Evolutionary conservation across 108 stramenopile genomes (phyloP).

Genomic region (Cyclotella atomus): DNA sequence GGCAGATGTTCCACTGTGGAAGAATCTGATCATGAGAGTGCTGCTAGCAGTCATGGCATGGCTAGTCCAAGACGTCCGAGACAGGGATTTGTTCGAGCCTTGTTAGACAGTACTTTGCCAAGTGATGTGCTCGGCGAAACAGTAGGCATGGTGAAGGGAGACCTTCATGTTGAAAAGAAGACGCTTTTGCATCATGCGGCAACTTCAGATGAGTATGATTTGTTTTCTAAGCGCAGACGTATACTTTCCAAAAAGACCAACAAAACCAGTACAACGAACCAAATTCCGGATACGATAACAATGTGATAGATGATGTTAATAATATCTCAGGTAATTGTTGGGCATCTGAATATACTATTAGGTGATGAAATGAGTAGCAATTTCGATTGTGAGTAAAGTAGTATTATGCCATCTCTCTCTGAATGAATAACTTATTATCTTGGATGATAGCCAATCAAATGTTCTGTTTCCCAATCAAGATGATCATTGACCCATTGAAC

Average conservation of each 20-base stretch:
- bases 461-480: conserved; percentile 61
- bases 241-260: conserved; percentile 7
- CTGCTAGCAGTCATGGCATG: conserved; percentile 17
- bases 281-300: conserved; percentile 20
- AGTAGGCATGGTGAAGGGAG: conserved; percentile 85
- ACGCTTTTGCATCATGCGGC: conserved; percentile 86
- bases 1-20: conserved; percentile 40
- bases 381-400: no score
- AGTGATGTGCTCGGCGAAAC: conserved; percentile 83
- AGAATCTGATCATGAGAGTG: conserved; percentile 32
- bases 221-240: conserved; percentile 61
- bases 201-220: conserved; percentile 86
- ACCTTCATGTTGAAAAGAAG: conserved; percentile 83
- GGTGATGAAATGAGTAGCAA: no score
- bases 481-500: conserved; percentile 54
- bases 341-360: background rate
- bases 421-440: background rate
- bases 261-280: background rate
- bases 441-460: conserved; percentile 38
- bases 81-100: conserved; percentile 77
- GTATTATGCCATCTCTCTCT: no score
- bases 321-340: background rate
- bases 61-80: conserved; percentile 25
- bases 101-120: conserved; percentile 83
- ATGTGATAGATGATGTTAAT: background rate